Conservation (phyloP, 2,329 filamentous ascomycete genomes). For the Calycina marina region DNA sequence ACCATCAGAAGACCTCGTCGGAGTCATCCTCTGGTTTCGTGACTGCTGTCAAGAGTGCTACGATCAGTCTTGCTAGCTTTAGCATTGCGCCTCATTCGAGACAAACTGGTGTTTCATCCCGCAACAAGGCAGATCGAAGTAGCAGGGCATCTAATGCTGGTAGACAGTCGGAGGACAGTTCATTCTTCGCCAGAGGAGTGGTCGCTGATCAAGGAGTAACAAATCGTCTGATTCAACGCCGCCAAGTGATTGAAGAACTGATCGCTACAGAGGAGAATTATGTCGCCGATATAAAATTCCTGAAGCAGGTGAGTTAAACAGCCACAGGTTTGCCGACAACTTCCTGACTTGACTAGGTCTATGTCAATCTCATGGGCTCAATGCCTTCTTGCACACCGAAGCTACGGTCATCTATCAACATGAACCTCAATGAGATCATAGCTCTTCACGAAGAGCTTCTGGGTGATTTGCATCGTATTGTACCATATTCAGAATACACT, state of each 20-base stretch:
- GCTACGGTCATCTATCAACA: constrained; percentile 59
- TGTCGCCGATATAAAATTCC: constrained; percentile 70
- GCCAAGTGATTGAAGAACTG: constrained; percentile 72
- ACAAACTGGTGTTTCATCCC: constrained; percentile 34
- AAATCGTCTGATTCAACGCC: constrained; percentile 58
- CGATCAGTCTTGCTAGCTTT: constrained; percentile 58
- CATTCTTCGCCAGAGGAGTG: constrained; percentile 38
- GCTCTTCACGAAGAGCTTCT: constrained; percentile 74
- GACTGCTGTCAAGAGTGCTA: constrained; percentile 67
- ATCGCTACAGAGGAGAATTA: constrained; percentile 80
- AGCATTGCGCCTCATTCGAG: constrained; percentile 52
- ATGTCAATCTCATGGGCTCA: constrained; percentile 61
- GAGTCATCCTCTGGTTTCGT: constrained; percentile 68
- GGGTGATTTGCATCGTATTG: constrained; percentile 51
- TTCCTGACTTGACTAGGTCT: too few species aligned
- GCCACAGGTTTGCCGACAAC: too few species aligned
- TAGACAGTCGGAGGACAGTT: constrained; percentile 52
- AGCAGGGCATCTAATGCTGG: constrained; percentile 43
- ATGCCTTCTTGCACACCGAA: constrained; percentile 48
- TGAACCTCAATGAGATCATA: constrained; percentile 66
- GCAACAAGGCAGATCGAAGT: constrained; percentile 46
- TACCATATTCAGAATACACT: constrained; percentile 54
- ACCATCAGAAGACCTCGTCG: constrained; percentile 48
- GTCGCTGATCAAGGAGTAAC: constrained; percentile 53
- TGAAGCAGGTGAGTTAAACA: constrained; percentile 61